Percentiles rank a stretch among this genome's conserved stretches.
Evolutionary conservation across 2,329 filamentous ascomycete genomes (phyloP).

Genomic region (Penicillium brevicompactum): DNA sequence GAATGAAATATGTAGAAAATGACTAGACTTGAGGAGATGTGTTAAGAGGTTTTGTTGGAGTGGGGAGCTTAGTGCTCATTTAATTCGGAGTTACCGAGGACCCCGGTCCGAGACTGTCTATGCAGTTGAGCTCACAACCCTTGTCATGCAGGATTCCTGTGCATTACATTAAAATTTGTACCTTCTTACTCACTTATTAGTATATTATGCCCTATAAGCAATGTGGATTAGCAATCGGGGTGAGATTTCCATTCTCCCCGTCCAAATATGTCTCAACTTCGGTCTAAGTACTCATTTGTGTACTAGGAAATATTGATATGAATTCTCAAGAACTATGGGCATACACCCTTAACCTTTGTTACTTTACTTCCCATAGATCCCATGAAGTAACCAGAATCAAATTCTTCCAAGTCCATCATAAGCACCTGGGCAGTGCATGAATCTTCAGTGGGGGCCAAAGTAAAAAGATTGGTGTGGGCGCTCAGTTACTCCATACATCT

Average conservation of each 20-base stretch:
- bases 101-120: background rate
- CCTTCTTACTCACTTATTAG: background rate
- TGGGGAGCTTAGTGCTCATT: background rate
- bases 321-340: background rate
- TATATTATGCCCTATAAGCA: background rate
- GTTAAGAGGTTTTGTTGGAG: background rate
- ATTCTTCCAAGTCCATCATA: too few species aligned
- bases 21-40: background rate
- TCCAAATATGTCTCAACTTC: too few species aligned
- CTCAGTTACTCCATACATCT: too few species aligned
- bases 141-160: background rate
- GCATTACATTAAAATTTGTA: background rate
- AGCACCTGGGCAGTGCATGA: too few species aligned
- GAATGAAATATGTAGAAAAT: slow-evolving; percentile 6
- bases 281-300: too few species aligned
- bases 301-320: background rate
- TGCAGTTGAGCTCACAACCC: background rate
- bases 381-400: too few species aligned
- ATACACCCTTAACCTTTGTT: too few species aligned
- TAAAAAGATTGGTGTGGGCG: too few species aligned
- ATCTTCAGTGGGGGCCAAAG: too few species aligned
- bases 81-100: background rate
- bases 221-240: background rate
- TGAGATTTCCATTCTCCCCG: background rate
- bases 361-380: too few species aligned